Conservation (phyloP, 2,329 filamentous ascomycete species). For the Tolypocladium ovalisporum region DNA sequence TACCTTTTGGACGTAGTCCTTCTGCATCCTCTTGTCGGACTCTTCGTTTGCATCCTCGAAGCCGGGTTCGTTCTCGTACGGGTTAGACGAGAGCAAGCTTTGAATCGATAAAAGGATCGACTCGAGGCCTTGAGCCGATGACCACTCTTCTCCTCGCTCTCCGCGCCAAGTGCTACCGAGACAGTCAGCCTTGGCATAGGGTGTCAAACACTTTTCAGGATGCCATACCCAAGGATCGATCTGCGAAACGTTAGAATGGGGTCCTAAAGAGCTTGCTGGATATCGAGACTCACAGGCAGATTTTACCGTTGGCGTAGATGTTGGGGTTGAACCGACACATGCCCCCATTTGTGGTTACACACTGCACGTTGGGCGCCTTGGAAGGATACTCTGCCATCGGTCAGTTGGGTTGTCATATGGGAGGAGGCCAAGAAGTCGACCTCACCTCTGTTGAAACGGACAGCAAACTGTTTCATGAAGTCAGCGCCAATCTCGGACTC, state of each 20-base stretch:
- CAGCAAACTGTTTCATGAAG: slow-evolving; percentile 46
- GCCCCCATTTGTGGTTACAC: slow-evolving; percentile 80
- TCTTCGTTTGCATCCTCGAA: slow-evolving; percentile 65
- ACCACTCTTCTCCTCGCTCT: slow-evolving; percentile 88
- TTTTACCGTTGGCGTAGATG: slow-evolving; percentile 83
- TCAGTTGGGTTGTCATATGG: slow-evolving; percentile 4
- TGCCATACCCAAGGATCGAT: slow-evolving; percentile 69
- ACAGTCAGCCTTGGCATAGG: background rate
- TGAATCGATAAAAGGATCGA: slow-evolving; percentile 93
- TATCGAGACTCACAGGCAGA: slow-evolving; percentile 64
- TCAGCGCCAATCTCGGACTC: background rate
- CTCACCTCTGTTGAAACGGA: slow-evolving; percentile 66
- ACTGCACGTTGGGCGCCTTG: slow-evolving; percentile 50
- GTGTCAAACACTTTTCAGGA: background rate
- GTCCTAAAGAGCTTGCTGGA: background rate
- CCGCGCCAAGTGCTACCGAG: slow-evolving; percentile 78
- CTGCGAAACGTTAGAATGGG: slow-evolving; percentile 26
- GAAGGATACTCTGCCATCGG: slow-evolving; percentile 63
- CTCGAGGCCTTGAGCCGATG: slow-evolving; percentile 86
- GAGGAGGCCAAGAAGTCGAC: background rate
- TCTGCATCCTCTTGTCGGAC: slow-evolving; percentile 62
- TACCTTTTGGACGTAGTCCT: slow-evolving; percentile 71
- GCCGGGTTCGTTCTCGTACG: slow-evolving; percentile 92
- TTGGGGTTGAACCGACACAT: slow-evolving; percentile 91
- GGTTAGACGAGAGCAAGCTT: slow-evolving; percentile 86